Conservation (phyloP, 306 rosid genomes). For the Cucurbita moschata region DNA sequence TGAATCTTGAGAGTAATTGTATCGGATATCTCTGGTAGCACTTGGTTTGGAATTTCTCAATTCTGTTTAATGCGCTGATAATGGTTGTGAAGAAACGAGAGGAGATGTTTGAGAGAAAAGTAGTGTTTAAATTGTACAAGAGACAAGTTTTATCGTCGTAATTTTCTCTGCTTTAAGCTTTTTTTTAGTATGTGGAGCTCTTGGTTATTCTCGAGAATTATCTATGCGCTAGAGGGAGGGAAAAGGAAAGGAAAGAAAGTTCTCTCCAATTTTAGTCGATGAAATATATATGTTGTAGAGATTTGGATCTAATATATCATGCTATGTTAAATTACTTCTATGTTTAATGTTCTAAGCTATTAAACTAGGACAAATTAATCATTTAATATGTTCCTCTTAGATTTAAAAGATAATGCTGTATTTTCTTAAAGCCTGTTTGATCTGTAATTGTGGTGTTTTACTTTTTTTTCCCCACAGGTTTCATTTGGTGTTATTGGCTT, state of each 20-base stretch:
- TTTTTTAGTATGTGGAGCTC: background rate
- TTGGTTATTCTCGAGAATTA: background rate
- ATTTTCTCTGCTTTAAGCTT: background rate
- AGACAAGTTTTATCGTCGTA: background rate
- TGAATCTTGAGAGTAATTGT: background rate
- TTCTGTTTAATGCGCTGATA: background rate
- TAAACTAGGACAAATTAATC: no score
- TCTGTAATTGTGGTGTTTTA: background rate
- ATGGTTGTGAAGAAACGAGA: background rate
- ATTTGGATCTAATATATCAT: background rate
- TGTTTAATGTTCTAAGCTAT: no score
- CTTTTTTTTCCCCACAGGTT: constrained; percentile 30
- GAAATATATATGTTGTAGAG: background rate
- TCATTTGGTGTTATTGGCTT: constrained; percentile 79
- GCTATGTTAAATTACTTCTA: no score
- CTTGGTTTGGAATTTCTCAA: background rate
- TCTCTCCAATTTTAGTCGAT: background rate
- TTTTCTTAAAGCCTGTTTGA: background rate
- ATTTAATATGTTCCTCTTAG: no score
- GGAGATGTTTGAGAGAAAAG: background rate
- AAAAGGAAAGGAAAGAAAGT: background rate
- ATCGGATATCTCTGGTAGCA: background rate
- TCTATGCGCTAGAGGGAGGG: background rate
- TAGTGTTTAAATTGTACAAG: background rate
- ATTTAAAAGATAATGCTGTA: background rate